Evolutionary conservation across 352 stramenopile genomes (phyloP), one percentile per base, ranked within the genome.

Genomic region (Hyaloperonospora brassicae): DNA sequence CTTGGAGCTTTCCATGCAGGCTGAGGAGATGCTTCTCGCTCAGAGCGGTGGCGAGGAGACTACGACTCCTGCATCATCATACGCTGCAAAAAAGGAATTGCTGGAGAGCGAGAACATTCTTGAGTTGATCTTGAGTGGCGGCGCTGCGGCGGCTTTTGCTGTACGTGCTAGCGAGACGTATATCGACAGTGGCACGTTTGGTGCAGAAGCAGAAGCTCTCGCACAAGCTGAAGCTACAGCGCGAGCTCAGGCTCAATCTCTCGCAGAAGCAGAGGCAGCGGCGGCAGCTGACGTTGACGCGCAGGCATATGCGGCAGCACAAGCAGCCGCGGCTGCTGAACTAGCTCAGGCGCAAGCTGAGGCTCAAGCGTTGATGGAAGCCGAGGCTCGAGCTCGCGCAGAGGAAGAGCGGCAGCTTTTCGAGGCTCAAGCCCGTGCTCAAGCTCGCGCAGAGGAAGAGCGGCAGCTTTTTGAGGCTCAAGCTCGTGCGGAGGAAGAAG

Each of bases 1-100:
- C 68, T 68, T 98, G 22, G 77, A 97, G 36, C 72, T 94, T 53
- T 97, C 95, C 8, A 64, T 98, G 39, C 78, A 98, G 71, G 95
- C 97, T 2, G 96, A 99, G 68, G 63, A 89, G 50, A 86, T 96
- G 45, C 91, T 98, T 55, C 55, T 89, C 13, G 70, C 70, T 10
- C 72, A 96, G 52, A 71, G 79, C n/a, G 76, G 84, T 24, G 55
- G 71, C 36, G 60, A 84, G 91, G 72, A 59, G 9, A 52, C 22
- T 55, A 59, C 40, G 8, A 43, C 56, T 6, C 85, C 24, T 79
- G 91, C 22, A 47, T 55, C 10, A 60, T 91, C 60, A 30, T 98
- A 98, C 64, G 50, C 82, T 13, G 85, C 75, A 9, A 75, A 80
- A 47, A 73, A 79, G 52, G 70, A 70, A 25, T 40, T 89, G 46